Evolutionary conservation across 139 green algal species (phyloP).

Genomic region (Trebouxia sp.): DNA sequence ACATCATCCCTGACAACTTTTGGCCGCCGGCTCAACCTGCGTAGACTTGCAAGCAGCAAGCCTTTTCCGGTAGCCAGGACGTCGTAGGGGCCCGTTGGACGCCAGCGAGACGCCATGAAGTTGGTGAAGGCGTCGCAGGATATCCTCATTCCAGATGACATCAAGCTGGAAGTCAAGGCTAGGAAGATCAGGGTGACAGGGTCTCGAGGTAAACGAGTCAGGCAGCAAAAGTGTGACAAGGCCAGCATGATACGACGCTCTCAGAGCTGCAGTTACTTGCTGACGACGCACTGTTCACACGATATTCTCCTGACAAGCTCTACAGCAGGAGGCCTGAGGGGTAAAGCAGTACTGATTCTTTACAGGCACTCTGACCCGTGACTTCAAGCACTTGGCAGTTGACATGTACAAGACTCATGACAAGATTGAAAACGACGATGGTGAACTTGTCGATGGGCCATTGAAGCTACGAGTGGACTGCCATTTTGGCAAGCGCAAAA

Average conservation of each 20-base stretch:
- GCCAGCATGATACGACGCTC: background rate
- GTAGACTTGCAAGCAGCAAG: too few species aligned
- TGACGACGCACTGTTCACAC: too few species aligned
- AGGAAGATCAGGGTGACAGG: conserved; percentile 71
- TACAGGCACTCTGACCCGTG: conserved; percentile 63
- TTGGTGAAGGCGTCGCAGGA: conserved; percentile 59
- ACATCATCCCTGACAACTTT: background rate
- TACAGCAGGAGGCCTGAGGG: too few species aligned
- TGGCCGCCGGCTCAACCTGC: conserved; percentile 16
- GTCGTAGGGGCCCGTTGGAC: background rate
- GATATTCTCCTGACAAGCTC: too few species aligned
- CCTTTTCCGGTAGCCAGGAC: background rate
- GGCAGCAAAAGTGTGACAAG: background rate
- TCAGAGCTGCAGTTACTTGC: background rate
- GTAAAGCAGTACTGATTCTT: background rate
- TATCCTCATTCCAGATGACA: conserved; percentile 65
- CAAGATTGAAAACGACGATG: conserved; percentile 38
- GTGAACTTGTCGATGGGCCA: conserved; percentile 51
- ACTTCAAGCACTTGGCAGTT: conserved; percentile 89
- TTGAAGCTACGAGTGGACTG: conserved; percentile 80
- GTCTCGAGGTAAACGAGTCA: conserved; percentile 60
- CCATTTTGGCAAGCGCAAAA: conserved; percentile 91
- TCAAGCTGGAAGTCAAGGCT: conserved; percentile 59
- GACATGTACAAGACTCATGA: conserved; percentile 88
- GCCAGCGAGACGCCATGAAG: conserved; percentile 68